Evolutionary conservation across 2,329 filamentous ascomycete genomes (phyloP), one percentile per base, ranked within the genome.

Genomic region (Colletotrichum sp.): DNA sequence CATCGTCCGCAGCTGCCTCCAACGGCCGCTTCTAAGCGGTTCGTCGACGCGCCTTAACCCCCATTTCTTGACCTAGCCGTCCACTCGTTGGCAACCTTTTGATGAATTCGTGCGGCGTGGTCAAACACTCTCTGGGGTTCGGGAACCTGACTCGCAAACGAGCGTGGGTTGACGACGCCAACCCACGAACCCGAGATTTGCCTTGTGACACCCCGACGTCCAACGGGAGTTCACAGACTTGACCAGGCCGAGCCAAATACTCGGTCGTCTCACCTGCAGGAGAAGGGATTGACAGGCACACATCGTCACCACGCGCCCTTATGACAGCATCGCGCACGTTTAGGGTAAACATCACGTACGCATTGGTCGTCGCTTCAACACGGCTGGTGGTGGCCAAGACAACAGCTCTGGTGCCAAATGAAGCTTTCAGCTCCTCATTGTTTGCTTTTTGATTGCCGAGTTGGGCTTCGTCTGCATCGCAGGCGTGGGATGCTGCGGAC

Each of bases 201-300:
- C 38, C 66, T 75, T 71, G 71, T 75, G 74, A 75, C 74, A 67
- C 52, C 18, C 52, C 63, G 28, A 67, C 13, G 32, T 65, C 73
- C 58, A 73, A 65, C 70, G 15, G 30, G 21, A 68, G 43, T n/a
- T 65, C 55, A 61, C 57, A 69, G n/a, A 10, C 38, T 69, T 57
- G 64, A 26, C 60, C 24, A 52, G 36, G 26, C 28, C 48, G 72
- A 58, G 71, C 71, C 71, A 38, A 63, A 74, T 34, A 75, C 55
- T 75, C 74, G 71, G 74, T 76, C 61, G 61, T 61, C 74, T 71
- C 66, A 71, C 66, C 61, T 76, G 74, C 66, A 75, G 60, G 65
- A 36, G 26, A 52, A 43, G 36, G 52, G 58, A 36, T 43, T 63
- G 72, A 38, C 72, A 76, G 72, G 74, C 48, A 75, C 24, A 34